A percentile compares a stretch with the other conserved stretches of the same genome.
Conservation (phyloP, 2,329 filamentous ascomycete genomes). For the Annulohypoxylon truncatum region DNA sequence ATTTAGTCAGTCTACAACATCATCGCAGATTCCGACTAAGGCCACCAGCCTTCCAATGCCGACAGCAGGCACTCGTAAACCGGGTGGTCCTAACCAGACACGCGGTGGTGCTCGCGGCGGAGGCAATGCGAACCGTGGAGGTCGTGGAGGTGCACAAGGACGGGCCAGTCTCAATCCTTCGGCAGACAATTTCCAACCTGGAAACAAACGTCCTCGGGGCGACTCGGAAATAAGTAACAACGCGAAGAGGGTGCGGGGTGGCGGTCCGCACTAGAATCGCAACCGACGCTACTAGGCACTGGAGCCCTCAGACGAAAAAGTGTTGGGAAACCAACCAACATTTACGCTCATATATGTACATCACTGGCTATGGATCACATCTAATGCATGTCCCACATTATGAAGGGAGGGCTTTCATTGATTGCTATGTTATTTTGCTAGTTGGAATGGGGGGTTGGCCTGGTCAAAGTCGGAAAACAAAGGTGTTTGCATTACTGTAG, state of each 20-base stretch:
- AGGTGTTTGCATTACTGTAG: conserved; percentile 27
- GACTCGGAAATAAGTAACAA: conserved; percentile 57
- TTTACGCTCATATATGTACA: conserved; percentile 5
- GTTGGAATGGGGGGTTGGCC: conserved; percentile 19
- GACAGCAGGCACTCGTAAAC: conserved; percentile 49
- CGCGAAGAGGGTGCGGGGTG: conserved; percentile 54
- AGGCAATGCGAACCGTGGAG: conserved; percentile 54
- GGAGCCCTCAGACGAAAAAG: not conserved
- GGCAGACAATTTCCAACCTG: conserved; percentile 65
- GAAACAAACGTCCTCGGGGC: conserved; percentile 66
- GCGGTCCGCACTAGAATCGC: conserved; percentile 43
- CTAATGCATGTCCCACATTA: not conserved
- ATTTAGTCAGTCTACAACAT: conserved; percentile 26
- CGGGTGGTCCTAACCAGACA: conserved; percentile 45
- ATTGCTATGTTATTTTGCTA: conserved; percentile 8
- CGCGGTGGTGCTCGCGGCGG: conserved; percentile 50
- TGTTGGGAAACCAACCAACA: not conserved
- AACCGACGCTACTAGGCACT: conserved; percentile 24
- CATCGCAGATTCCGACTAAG: conserved; percentile 51
- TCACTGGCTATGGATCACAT: not conserved
- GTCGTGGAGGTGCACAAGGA: conserved; percentile 52
- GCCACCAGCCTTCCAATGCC: conserved; percentile 54
- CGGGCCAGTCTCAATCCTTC: conserved; percentile 60
- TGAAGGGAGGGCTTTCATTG: not conserved
- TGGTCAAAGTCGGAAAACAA: conserved; percentile 25